Percentiles rank a stretch among this genome's conserved stretches.
These are phyloP conservation scores for Boletellus emodensis DNA, from an alignment of 768 basidiomycete genomes.

Conservation along the genomic window DNA sequence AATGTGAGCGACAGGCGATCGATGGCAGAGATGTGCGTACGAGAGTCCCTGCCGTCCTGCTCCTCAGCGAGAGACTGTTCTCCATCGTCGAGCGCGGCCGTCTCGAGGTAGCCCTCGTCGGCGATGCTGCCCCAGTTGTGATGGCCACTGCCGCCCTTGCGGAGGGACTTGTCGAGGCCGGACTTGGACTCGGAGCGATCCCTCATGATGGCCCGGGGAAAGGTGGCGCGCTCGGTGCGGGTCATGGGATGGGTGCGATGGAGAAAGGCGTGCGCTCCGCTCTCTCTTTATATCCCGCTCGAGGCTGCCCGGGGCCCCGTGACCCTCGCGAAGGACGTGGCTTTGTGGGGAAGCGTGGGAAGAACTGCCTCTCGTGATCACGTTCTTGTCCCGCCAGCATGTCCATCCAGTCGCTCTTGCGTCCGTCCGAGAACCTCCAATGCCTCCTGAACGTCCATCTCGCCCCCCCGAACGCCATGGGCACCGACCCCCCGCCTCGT, in stretches of 20 bases:
- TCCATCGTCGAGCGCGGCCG: constrained; percentile 56
- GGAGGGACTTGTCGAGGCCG: constrained; percentile 65
- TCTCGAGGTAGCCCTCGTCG: constrained; percentile 61
- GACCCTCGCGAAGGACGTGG: not conserved
- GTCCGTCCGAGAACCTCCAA: constrained; percentile 44
- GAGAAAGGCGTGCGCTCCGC: not conserved
- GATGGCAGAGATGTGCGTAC: constrained; percentile 8
- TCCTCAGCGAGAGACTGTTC: constrained; percentile 41
- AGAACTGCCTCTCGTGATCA: constrained; percentile 13
- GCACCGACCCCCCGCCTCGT: not conserved
- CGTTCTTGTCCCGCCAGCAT: not conserved
- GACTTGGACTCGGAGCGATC: constrained; percentile 79
- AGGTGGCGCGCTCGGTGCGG: constrained; percentile 70
- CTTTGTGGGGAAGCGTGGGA: constrained; percentile 31
- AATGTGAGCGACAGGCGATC: constrained; percentile 8
- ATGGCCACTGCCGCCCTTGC: constrained; percentile 75
- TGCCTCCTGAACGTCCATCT: constrained; percentile 40
- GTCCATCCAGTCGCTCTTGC: constrained; percentile 26
- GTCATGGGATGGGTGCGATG: constrained; percentile 51
- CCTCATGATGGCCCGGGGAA: constrained; percentile 66
- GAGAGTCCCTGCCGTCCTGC: constrained; percentile 15
- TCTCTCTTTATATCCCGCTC: constrained; percentile 19
- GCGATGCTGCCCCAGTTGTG: constrained; percentile 82
- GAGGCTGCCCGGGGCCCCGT: not conserved
- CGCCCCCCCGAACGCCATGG: constrained; percentile 4